Conservation (phyloP, 257 asterid species). For the Gynochthodes officinalis region DNA sequence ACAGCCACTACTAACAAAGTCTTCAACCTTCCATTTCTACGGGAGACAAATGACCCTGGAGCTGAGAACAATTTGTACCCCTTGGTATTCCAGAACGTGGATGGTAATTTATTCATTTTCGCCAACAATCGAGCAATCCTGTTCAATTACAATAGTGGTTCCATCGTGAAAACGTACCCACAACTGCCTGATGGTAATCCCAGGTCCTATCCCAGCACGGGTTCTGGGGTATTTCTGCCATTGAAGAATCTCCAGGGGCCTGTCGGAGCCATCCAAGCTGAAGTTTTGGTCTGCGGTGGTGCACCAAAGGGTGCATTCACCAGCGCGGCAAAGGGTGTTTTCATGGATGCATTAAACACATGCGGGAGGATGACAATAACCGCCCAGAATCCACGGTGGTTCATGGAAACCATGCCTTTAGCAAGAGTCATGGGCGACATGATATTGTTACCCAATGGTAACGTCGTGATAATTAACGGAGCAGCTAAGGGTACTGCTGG, state of each 20-base stretch:
- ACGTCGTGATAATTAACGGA: constrained; percentile 39
- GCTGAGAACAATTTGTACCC: constrained; percentile 46
- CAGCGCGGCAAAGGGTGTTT: constrained; percentile 4
- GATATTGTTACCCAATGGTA: constrained; percentile 39
- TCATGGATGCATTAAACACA: constrained; percentile 34
- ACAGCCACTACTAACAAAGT: not conserved
- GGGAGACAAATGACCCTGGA: constrained; percentile 27
- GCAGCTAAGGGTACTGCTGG: constrained; percentile 38
- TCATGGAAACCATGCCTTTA: constrained; percentile 47
- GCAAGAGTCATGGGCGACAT: constrained; percentile 51
- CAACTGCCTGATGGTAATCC: constrained; percentile 38
- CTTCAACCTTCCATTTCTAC: constrained; percentile 29
- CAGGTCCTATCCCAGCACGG: constrained; percentile 43
- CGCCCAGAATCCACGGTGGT: constrained; percentile 42
- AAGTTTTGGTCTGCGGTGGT: constrained; percentile 50
- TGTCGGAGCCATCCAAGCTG: constrained; percentile 11
- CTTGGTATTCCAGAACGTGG: constrained; percentile 36
- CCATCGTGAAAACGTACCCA: constrained; percentile 32
- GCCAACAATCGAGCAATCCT: constrained; percentile 41
- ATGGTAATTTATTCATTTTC: constrained; percentile 45
- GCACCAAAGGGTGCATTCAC: constrained; percentile 36
- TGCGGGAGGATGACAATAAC: constrained; percentile 39
- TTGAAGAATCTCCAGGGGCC: constrained; percentile 21
- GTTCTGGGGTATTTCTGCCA: constrained; percentile 46
- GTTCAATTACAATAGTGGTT: constrained; percentile 23